Percentiles rank a stretch among this genome's conserved stretches.
phyloP scores from a whole-genome alignment of 2,329 filamentous ascomycete genomes.

The Fusarium pseudograminearum region DNA sequence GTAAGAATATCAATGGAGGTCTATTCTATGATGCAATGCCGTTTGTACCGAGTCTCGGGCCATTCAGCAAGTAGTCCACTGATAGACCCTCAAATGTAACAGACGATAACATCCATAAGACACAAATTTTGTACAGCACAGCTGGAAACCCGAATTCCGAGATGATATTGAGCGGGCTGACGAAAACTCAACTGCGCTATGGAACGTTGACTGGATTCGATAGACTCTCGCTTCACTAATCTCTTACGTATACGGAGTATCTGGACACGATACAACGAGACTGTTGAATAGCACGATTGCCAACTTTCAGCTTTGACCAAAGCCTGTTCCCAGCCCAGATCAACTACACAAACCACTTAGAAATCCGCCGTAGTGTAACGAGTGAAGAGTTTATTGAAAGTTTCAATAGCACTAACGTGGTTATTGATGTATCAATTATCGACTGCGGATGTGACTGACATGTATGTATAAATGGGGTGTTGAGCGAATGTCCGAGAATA shows the following conservation, averaged over 20 bases:
- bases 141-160: neutral
- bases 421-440: conserved; percentile 9
- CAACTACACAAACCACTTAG: conserved; percentile 13
- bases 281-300: neutral
- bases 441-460: neutral
- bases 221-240: neutral
- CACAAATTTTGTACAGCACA: neutral
- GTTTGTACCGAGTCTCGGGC: neutral
- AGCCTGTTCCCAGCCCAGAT: conserved; percentile 13
- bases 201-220: neutral
- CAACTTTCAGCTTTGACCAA: conserved; percentile 4
- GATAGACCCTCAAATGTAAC: neutral
- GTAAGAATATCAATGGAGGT: neutral
- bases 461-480: conserved; percentile 2
- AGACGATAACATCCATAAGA: neutral
- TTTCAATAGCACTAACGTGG: neutral
- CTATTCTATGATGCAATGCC: neutral
- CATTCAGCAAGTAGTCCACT: neutral
- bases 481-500: conserved; percentile 7
- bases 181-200: neutral
- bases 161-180: no score
- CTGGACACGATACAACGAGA: neutral
- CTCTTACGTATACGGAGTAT: neutral
- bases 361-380: conserved; percentile 5
- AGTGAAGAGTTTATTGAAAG: neutral